phyloP scores from a whole-genome alignment of 495 filamentous ascomycete genomes.

The Xylaria telfairii region DNA sequence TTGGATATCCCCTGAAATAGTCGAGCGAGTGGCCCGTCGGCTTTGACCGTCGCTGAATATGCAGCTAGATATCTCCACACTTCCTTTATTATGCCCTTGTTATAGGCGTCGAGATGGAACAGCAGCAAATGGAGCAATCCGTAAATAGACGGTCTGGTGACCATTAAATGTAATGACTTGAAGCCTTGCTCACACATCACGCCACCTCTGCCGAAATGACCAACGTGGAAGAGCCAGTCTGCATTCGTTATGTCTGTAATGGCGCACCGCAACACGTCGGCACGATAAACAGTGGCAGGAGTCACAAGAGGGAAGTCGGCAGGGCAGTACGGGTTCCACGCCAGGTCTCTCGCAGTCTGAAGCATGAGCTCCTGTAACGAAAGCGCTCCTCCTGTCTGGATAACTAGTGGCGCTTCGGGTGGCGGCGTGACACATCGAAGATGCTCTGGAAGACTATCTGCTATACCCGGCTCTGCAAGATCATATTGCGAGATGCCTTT shows the following conservation, averaged over 20 bases:
- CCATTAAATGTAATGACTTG: conserved; percentile 35
- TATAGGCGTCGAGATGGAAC: conserved; percentile 39
- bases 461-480: conserved; percentile 42
- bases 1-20: conserved; percentile 39
- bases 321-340: conserved; percentile 41
- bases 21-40: conserved; percentile 34
- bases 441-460: conserved; percentile 42
- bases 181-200: conserved; percentile 41
- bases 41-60: conserved; percentile 31
- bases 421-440: conserved; percentile 45
- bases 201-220: conserved; percentile 37
- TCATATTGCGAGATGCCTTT: conserved; percentile 47
- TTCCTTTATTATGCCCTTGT: conserved; percentile 41
- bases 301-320: conserved; percentile 37
- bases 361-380: conserved; percentile 41
- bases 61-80: conserved; percentile 41
- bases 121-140: conserved; percentile 38
- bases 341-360: conserved; percentile 37
- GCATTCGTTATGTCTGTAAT: conserved; percentile 44
- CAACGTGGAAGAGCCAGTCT: conserved; percentile 40
- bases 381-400: conserved; percentile 34
- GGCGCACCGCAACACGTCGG: conserved; percentile 38
- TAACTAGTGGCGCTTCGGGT: conserved; percentile 32
- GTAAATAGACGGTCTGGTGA: conserved; percentile 39
- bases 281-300: conserved; percentile 36